Conservation (phyloP, 257 asterid species). For the Solanum habrochaites region DNA sequence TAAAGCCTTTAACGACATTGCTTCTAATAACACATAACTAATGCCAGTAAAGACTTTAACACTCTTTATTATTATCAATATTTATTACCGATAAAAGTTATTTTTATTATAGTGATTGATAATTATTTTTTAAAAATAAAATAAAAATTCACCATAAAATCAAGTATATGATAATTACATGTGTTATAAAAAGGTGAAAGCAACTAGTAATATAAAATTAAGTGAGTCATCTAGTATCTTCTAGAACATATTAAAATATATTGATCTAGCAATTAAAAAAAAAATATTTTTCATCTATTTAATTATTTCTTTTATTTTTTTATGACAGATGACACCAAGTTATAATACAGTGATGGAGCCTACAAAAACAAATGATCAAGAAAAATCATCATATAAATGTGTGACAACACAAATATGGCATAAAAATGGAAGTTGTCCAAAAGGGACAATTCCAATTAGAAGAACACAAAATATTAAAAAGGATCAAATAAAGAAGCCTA, state of each 20-base stretch:
- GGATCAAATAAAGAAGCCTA: not conserved
- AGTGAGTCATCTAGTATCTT: not conserved
- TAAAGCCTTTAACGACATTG: too few species aligned
- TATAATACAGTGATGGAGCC: not conserved
- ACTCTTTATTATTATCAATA: too few species aligned
- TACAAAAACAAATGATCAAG: not conserved
- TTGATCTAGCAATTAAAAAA: not conserved
- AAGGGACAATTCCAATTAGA: slow-evolving; percentile 55
- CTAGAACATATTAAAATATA: not conserved
- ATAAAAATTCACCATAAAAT: not conserved
- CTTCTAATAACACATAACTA: too few species aligned
- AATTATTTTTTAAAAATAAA: too few species aligned
- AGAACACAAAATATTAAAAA: slow-evolving; percentile 5
- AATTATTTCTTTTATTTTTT: not conserved
- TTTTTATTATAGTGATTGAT: not conserved
- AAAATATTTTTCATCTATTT: not conserved
- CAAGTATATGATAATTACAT: not conserved
- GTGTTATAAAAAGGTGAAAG: not conserved
- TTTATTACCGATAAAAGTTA: too few species aligned
- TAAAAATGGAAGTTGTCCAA: slow-evolving; percentile 54
- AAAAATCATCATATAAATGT: not conserved
- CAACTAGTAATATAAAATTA: not conserved
- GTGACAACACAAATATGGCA: slow-evolving; percentile 45
- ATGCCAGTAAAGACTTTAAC: too few species aligned
- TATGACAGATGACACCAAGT: slow-evolving; percentile 20